Evolutionary conservation across 352 stramenopile genomes (phyloP), one percentile per base, ranked within the genome.

Genomic region (Pythium vanterpoolii): DNA sequence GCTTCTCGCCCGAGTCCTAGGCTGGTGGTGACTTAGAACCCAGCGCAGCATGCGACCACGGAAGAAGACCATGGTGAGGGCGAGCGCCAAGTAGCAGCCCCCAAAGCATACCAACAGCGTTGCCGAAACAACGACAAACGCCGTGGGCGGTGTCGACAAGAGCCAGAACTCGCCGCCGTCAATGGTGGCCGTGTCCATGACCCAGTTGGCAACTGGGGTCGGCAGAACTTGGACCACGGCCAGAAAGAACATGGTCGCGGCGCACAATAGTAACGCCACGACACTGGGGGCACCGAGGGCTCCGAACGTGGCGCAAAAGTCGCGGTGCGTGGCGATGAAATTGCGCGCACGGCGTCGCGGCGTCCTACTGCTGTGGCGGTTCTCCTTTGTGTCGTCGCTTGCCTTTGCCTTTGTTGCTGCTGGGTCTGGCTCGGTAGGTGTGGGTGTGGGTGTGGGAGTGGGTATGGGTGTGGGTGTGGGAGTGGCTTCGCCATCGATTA

Each of bases 111-210:
- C 31, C 1, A 69, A 40, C 54, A 69, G 47, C 31, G 38, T 10
- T 2, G 45, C 21, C 16, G 60, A 49, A 10, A 64, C 6, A 1
- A 24, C 34, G 2, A 43, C 36, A 4, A 62, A 27, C 21, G 40
- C 14, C 0, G 11, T 34, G 0, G 53, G 28, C 10, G 54, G 38
- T 11, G 57, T 33, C 7, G 27, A 23, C 2, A 68, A 33, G 34
- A 72, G 21, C 66, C 60, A 73, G 39, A 69, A 73, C 1, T 73
- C 46, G 1, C 51, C 60, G 18, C 60, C 8, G 53, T 69, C 56
- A 4, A 64, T 23, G 8, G 47, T n/a, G 4, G 11, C 5, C 6
- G 66, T 73, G n/a, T 49, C 27, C 66, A 69, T 73, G 26, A 66
- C n/a, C 4, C n/a, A 34, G 27, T 72, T 72, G 19, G 54, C 57